These are phyloP conservation scores for Evernia prunastri DNA, from an alignment of 495 filamentous ascomycete species.

Conservation along the genomic window DNA sequence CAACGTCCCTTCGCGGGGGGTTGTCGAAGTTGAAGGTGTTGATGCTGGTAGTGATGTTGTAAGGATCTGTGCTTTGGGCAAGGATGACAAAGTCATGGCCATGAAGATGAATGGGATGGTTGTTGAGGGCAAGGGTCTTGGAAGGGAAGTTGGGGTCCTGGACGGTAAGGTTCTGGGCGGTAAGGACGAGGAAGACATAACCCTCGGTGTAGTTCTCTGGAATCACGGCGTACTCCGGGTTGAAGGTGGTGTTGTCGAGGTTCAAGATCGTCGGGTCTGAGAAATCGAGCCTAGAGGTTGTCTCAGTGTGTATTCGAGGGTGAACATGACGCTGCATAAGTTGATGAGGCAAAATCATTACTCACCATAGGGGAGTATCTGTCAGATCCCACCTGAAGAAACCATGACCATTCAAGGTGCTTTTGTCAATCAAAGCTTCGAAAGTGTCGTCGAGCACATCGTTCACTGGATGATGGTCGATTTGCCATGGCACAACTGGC, in stretches of 20 bases:
- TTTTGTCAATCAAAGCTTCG: background rate
- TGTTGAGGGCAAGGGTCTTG: background rate
- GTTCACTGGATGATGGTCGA: constrained; percentile 18
- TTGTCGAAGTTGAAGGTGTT: constrained; percentile 37
- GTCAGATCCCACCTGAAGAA: constrained; percentile 12
- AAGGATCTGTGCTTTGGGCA: constrained; percentile 23
- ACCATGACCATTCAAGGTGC: background rate
- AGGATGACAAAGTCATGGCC: constrained; percentile 36
- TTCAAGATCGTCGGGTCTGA: constrained; percentile 24
- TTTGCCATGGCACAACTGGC: constrained; percentile 24
- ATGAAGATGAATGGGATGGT: constrained; percentile 25
- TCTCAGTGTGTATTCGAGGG: background rate
- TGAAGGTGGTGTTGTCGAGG: constrained; percentile 13
- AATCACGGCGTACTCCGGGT: constrained; percentile 6
- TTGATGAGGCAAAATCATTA: background rate
- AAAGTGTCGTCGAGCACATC: constrained; percentile 7
- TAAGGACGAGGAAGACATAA: constrained; percentile 17
- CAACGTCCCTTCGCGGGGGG: constrained; percentile 48
- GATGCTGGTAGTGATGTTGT: constrained; percentile 17
- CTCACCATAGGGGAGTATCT: constrained; percentile 7
- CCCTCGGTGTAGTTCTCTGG: constrained; percentile 11
- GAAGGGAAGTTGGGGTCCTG: background rate
- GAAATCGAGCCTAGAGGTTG: constrained; percentile 21
- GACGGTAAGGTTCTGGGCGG: background rate
- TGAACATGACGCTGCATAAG: background rate